Evolutionary conservation across 2,329 filamentous ascomycete genomes (phyloP), one percentile per base, ranked within the genome.

Genomic region (Xylaria sp.): DNA sequence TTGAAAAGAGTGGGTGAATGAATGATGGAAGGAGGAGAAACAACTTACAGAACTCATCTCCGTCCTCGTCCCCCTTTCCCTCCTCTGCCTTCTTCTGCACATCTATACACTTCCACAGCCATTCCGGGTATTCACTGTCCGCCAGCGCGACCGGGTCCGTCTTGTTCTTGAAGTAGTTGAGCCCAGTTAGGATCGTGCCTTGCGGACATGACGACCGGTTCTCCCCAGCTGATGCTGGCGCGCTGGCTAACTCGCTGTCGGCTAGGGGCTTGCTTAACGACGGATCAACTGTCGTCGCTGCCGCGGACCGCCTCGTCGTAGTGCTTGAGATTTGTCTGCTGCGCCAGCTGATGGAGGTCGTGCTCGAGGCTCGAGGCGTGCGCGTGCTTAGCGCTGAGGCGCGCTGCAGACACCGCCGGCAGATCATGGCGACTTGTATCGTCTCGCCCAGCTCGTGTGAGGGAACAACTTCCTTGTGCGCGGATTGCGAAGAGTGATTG

Each of bases 81-180:
- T 79, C 81, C 22, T 80, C 79, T 3, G 75, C 78, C 75, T 85
- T 87, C 79, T 87, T 86, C 79, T 87, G 81, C 64, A 86, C 84
- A 57, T 89, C 86, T 62, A 96, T 80, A 72, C 91, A 89, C 2
- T 80, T 83, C 93, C 93, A 96, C 68, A 96, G 79, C 93, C 93
- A 96, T 27, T 83, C 83, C 2, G 93, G 93, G 79, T 96, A 96
- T 68, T 92, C 91, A 25, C 88, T 83, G 72, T 96, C 93, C 38
- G 89, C 84, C 73, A 89, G 78, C 10, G 93, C 93, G 5, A 95
- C 82, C 0, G 93, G 92, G 76, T 95, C 92, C 39, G 84, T 81
- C 75, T 86, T 86, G 71, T 87, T 88, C 82, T 96, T 96, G 75
- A 90, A 80, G 79, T 91, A 95, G 79, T 93, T 95, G 63, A 96